Base-by-base conservation (phyloP, 805 yeast genomes). In the Wickerhamomyces pijperi region DNA sequence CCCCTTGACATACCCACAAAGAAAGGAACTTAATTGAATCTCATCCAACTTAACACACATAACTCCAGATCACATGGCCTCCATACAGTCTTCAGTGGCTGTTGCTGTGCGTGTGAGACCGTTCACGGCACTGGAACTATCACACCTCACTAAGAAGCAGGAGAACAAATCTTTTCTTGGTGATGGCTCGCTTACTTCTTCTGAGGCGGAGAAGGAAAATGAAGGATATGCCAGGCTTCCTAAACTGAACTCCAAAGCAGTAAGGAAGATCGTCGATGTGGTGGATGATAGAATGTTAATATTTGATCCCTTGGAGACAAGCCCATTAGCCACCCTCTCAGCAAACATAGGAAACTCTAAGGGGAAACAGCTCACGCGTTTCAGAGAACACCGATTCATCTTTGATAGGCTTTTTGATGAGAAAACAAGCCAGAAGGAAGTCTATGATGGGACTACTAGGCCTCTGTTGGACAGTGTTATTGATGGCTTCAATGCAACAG, bases 401-500 rank as follows among this genome's bases (percentile, higher is more conserved):
- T 88, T 88, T 58, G 97, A 88, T 58, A 65, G 70, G 42, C 60
- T 87, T 11, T 85, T 87, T 55, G 92, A 81, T 56, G 79, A 72
- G 39, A 60, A 59, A 17, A 61, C 82, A 0, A 44, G 74, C 1
- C 96, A 88, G 51, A 64, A 68, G 9, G 79, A 80, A 6, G 84
- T 88, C 0, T 88, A 74, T 53, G 53, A 62, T 19, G 57, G 59
- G 23, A 84, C 95, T 1, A 75, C 94, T 0, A 64, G 68, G 37
- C 90, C 94, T 0, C 62, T 86, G 36, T 63, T 88, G 7, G 85
- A 78, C 43, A 71, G 79, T 32, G 77, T 86, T 0, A 56, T 88
- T 33, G 92, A 83, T 44, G 97, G 97, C 1, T 84, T 65, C 59
- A 87, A 90, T 56, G 80, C 95, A 5, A 86, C 96, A 0, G 85